Percentiles rank a stretch among this genome's conserved stretches.
These are phyloP conservation scores for Amanita pallidorosea DNA, from an alignment of 768 basidiomycete species.

Conservation along the genomic window DNA sequence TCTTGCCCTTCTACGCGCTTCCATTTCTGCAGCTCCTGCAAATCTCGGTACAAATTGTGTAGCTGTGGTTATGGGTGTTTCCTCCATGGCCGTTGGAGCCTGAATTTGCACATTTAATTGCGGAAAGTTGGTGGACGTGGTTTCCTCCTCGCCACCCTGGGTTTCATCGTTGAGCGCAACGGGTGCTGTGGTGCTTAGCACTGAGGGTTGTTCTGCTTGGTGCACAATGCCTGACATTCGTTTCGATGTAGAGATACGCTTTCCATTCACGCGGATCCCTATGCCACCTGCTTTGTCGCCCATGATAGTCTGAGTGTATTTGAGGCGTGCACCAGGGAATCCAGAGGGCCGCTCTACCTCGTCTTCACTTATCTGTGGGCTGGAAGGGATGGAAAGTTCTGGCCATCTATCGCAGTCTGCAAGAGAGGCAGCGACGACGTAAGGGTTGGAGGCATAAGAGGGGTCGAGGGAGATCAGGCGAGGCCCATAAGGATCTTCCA, in stretches of 20 bases:
- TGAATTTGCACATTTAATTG: conserved; percentile 30
- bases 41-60: conserved; percentile 68
- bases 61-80: conserved; percentile 36
- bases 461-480: conserved; percentile 76
- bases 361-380: conserved; percentile 65
- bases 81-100: conserved; percentile 27
- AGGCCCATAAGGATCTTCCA: conserved; percentile 78
- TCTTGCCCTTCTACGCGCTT: conserved; percentile 52
- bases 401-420: conserved; percentile 80
- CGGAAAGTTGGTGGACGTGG: conserved; percentile 14
- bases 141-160: conserved; percentile 16
- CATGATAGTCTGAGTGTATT: conserved; percentile 86
- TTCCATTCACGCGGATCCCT: conserved; percentile 69
- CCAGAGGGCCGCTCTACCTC: conserved; percentile 41
- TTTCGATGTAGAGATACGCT: conserved; percentile 42
- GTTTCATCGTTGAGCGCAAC: conserved; percentile 14
- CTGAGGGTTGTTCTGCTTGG: conserved; percentile 21
- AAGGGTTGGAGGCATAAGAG: conserved; percentile 70
- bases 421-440: conserved; percentile 69
- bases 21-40: conserved; percentile 83
- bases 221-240: conserved; percentile 30
- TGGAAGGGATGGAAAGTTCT: conserved; percentile 62
- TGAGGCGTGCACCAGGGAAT: conserved; percentile 48
- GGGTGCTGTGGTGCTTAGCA: conserved; percentile 18
- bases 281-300: conserved; percentile 59